Percentiles rank a stretch among this genome's conserved stretches.
Conservation (phyloP, 169 alveolate species). For the Toxoplasma gondii region DNA sequence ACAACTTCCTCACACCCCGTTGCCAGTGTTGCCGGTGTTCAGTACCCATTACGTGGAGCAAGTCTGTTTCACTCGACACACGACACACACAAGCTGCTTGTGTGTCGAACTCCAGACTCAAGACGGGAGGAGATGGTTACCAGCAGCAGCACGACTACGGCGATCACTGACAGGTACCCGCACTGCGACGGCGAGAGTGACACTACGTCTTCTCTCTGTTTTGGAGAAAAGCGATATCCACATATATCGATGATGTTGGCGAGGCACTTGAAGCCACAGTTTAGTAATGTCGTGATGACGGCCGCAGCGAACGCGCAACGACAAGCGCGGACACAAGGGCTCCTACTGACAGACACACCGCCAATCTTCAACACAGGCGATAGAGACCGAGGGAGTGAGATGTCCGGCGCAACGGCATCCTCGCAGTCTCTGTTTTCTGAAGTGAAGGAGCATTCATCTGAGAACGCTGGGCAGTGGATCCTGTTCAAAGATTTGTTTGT, state of each 20-base stretch:
- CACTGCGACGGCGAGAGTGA: neutral
- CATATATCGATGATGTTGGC: neutral
- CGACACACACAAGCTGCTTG: too few relatives aligned
- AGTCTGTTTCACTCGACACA: too few relatives aligned
- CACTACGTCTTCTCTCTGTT: neutral
- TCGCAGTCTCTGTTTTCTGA: neutral
- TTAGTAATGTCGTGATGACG: constrained; percentile 2
- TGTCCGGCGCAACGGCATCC: neutral
- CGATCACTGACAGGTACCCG: too few relatives aligned
- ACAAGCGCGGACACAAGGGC: neutral
- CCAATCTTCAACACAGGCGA: neutral
- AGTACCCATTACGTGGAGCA: too few relatives aligned
- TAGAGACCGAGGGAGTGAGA: neutral
- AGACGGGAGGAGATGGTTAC: too few relatives aligned
- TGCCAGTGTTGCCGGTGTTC: too few relatives aligned
- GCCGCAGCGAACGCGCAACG: neutral
- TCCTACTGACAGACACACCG: neutral
- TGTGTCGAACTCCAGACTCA: too few relatives aligned
- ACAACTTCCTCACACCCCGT: too few relatives aligned
- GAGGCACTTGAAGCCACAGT: neutral
- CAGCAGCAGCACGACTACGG: too few relatives aligned
- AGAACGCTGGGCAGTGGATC: neutral
- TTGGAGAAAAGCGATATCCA: neutral
- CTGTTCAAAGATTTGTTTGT: neutral
- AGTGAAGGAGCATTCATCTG: neutral